These are phyloP conservation scores for Heracleum sosnowskyi DNA, from an alignment of 129 eudicot species.

Conservation along the genomic window DNA sequence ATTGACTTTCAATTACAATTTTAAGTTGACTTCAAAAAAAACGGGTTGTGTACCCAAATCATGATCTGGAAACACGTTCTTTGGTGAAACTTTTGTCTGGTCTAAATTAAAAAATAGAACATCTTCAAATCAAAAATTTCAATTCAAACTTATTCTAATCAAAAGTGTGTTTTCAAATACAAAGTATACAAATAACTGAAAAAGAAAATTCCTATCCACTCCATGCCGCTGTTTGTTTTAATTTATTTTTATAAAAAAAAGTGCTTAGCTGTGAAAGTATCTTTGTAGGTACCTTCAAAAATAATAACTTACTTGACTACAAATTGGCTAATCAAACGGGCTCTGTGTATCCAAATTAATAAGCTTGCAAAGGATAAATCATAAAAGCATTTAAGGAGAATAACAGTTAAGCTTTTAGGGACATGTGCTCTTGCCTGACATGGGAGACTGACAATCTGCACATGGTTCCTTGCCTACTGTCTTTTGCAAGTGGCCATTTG, in stretches of 20 bases:
- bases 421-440: conserved; percentile 28
- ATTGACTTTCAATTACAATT: neutral
- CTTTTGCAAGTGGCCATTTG: neutral
- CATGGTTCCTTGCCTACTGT: conserved; percentile 4
- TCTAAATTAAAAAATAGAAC: neutral
- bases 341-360: neutral
- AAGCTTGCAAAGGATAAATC: neutral
- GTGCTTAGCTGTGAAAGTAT: neutral
- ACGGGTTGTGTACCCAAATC: neutral
- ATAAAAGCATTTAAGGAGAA: neutral
- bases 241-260: neutral
- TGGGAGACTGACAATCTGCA: conserved; percentile 4
- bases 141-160: neutral
- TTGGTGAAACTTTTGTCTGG: neutral
- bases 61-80: neutral
- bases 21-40: neutral
- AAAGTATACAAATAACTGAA: neutral
- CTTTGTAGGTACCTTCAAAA: neutral
- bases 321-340: neutral
- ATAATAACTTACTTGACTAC: neutral
- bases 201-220: neutral
- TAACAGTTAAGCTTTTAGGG: neutral
- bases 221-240: neutral
- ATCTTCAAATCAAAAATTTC: neutral
- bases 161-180: neutral